phyloP scores from a whole-genome alignment of 805 yeast species.

The Metschnikowia lachancei region DNA sequence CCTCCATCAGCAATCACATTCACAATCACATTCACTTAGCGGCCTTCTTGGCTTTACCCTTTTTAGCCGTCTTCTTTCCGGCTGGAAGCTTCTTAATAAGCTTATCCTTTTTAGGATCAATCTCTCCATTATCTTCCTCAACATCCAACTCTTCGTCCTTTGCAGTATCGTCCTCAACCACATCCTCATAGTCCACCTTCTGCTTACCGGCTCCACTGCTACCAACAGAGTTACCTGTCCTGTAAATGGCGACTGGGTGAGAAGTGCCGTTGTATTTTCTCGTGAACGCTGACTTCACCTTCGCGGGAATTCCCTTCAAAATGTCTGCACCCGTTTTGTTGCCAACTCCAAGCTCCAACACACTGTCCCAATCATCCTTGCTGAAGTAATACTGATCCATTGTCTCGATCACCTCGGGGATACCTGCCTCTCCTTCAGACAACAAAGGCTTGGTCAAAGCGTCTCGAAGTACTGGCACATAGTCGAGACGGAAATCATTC shows the following conservation, averaged over 20 bases:
- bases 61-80: slow-evolving; percentile 22
- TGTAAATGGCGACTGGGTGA: slow-evolving; percentile 85
- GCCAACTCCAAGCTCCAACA: slow-evolving; percentile 83
- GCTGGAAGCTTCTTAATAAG: slow-evolving; percentile 46
- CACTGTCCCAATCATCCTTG: slow-evolving; percentile 87
- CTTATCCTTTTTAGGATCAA: slow-evolving; percentile 59
- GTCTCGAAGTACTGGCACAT: slow-evolving; percentile 62
- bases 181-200: slow-evolving; percentile 70
- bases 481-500: slow-evolving; percentile 69
- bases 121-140: slow-evolving; percentile 41
- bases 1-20: too few species aligned
- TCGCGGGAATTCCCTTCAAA: slow-evolving; percentile 65
- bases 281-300: slow-evolving; percentile 84
- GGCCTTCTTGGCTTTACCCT: slow-evolving; percentile 27
- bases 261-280: slow-evolving; percentile 69
- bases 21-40: not conserved
- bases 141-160: slow-evolving; percentile 46
- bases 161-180: slow-evolving; percentile 56
- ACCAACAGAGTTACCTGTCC: slow-evolving; percentile 60
- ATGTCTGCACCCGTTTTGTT: slow-evolving; percentile 35
- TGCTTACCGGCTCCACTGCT: slow-evolving; percentile 23
- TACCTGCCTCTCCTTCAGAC: slow-evolving; percentile 56
- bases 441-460: slow-evolving; percentile 59
- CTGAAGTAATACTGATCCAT: slow-evolving; percentile 87
- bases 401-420: slow-evolving; percentile 59